Conservation (phyloP, 176 grass and related monocot species). For the Panicum miliaceum region DNA sequence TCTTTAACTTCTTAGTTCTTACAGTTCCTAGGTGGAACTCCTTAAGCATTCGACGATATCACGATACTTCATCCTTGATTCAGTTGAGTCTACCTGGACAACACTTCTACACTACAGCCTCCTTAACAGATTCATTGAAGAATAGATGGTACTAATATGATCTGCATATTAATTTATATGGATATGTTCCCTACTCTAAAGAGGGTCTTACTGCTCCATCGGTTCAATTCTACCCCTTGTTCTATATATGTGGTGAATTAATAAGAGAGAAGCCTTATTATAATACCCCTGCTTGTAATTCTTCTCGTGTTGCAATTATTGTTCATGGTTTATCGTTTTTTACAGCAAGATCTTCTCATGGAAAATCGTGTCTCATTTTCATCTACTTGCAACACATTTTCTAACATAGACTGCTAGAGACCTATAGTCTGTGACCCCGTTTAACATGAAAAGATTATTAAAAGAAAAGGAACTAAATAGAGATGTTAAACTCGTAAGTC, state of each 20-base stretch:
- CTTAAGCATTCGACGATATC: no score
- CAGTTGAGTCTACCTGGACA: no score
- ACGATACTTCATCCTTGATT: no score
- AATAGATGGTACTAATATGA: neutral
- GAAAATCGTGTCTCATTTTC: neutral
- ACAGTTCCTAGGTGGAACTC: no score
- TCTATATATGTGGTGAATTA: neutral
- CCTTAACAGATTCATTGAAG: no score
- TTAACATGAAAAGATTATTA: neutral
- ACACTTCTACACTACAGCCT: no score
- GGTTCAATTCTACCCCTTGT: neutral
- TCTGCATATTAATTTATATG: neutral
- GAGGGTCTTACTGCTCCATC: neutral
- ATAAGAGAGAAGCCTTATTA: neutral
- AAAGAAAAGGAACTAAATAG: neutral
- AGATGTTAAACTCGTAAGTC: constrained; percentile 4
- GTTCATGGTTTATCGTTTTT: neutral
- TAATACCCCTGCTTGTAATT: neutral
- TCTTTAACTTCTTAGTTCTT: no score
- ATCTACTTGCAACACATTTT: neutral
- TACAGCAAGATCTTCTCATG: neutral
- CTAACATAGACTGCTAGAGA: neutral
- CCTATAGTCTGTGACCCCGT: no score
- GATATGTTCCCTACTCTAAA: neutral
- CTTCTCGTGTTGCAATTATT: neutral